Conservation (phyloP, 2,329 filamentous ascomycete genomes). For the Clarireedia hainanense region DNA sequence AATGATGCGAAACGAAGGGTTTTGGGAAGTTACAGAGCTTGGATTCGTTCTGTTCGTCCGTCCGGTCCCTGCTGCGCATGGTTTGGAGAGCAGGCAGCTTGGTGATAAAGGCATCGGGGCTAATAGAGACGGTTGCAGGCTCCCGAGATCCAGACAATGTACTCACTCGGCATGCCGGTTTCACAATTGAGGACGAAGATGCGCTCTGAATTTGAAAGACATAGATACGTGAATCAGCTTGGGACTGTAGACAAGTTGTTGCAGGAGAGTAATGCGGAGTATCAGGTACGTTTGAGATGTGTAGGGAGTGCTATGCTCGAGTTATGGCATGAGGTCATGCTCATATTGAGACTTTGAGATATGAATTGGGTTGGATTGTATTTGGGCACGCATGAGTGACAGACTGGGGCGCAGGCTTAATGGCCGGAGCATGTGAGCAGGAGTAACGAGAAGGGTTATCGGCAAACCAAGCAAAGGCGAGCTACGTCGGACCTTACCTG, state of each 20-base stretch:
- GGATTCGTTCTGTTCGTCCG: conserved; percentile 80
- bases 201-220: conserved; percentile 91
- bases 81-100: too few relatives aligned
- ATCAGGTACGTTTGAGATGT: conserved; percentile 57
- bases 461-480: too few relatives aligned
- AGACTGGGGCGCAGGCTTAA: too few relatives aligned
- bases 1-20: conserved; percentile 81
- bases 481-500: background rate
- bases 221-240: conserved; percentile 88
- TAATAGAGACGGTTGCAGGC: conserved; percentile 50
- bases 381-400: too few relatives aligned
- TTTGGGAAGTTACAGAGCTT: conserved; percentile 83
- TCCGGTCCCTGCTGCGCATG: background rate
- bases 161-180: conserved; percentile 83
- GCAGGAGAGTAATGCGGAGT: conserved; percentile 87
- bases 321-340: background rate
- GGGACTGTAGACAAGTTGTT: conserved; percentile 82
- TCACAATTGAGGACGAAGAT: conserved; percentile 86
- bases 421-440: too few relatives aligned
- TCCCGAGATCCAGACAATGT: conserved; percentile 95
- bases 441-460: too few relatives aligned
- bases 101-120: background rate
- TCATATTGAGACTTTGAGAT: too few relatives aligned
- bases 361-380: background rate
- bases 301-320: background rate